Evolutionary conservation across 192 early-diverging fungal species (phyloP), one percentile per base, ranked within the genome.

Genomic region (Thamnidium elegans): DNA sequence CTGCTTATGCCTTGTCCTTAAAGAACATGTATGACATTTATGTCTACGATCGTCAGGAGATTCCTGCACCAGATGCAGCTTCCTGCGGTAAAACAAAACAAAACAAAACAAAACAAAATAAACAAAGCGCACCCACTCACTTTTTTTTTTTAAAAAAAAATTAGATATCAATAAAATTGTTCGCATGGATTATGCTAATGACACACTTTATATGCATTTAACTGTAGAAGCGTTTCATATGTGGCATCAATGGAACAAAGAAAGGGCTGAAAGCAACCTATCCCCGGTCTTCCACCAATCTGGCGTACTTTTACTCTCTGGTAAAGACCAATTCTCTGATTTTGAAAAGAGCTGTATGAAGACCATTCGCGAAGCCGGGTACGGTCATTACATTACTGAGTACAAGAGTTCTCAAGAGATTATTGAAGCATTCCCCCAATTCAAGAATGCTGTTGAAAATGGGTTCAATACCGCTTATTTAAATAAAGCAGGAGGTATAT

Each of bases 81-180:
- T 70, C 69, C 15, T 42, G 62, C 43, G 66, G 66, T 67, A 66
- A 36, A 39, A 17, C 6, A 17, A 8, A 43, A 10, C 47, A 34
- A 9, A 20, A 44, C 5, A 30, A 14, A 42, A 21, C 10, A 55
- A 55, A 55, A 4, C 14, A 43, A n/a, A 7, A 6, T 54, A 17
- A 43, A 9, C 13, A 26, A 26, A 26, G 26, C 26, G 26, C 26
- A 3, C 26, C 1, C 26, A 14, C 23, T 51, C 8, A 53, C 7
- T 11, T 21, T 52, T 63, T 21, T n/a, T n/a, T n/a, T n/a, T n/a
- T n/a, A 13, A 58, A 43, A 15, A 13, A 21, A 7, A 3, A 26
- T 15, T 42, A 64, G 69, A 70, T 55, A 70, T 70, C 19, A 70
- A 54, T 26, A 70, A 70, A 26, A 54, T 54, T 56, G 69, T 70